Conservation (phyloP, 805 yeast genomes). For the Suhomyces faveliae region DNA sequence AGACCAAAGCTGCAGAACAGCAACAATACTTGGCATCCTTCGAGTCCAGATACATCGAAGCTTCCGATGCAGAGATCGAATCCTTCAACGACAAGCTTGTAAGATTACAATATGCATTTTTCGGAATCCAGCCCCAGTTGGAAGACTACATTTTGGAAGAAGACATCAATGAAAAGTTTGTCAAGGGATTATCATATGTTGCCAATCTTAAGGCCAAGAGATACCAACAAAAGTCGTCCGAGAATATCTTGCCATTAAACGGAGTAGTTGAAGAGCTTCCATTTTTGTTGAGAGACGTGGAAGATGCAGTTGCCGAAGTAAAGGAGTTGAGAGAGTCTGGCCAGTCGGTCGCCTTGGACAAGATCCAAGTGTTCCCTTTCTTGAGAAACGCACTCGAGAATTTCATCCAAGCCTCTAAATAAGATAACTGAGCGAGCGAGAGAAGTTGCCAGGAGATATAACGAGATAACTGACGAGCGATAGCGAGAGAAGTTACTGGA, state of each 20-base stretch:
- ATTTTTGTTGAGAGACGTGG: constrained; percentile 32
- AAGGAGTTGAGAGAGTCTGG: constrained; percentile 47
- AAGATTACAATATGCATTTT: constrained; percentile 77
- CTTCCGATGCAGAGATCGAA: constrained; percentile 50
- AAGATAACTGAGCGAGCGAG: no score
- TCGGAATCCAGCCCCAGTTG: constrained; percentile 75
- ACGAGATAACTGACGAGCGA: no score
- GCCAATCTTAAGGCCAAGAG: constrained; percentile 64
- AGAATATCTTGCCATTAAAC: constrained; percentile 32
- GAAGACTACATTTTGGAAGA: constrained; percentile 55
- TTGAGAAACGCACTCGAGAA: constrained; percentile 30
- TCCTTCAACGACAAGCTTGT: constrained; percentile 62
- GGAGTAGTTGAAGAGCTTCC: constrained; percentile 43
- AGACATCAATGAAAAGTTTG: constrained; percentile 47
- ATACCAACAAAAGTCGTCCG: constrained; percentile 19
- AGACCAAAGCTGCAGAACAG: constrained; percentile 44
- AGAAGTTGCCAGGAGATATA: no score
- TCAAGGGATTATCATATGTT: constrained; percentile 66
- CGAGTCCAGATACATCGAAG: constrained; percentile 52
- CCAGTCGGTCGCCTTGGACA: constrained; percentile 25
- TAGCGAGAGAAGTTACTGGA: no score
- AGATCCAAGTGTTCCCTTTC: constrained; percentile 41
- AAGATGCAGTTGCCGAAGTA: constrained; percentile 47
- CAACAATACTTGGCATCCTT: constrained; percentile 55
- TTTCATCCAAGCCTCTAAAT: constrained; percentile 12